Percentiles rank a stretch among this genome's conserved stretches.
Evolutionary conservation across 2,329 filamentous ascomycete genomes (phyloP).

Genomic region (Sarocladiaceae sp.): DNA sequence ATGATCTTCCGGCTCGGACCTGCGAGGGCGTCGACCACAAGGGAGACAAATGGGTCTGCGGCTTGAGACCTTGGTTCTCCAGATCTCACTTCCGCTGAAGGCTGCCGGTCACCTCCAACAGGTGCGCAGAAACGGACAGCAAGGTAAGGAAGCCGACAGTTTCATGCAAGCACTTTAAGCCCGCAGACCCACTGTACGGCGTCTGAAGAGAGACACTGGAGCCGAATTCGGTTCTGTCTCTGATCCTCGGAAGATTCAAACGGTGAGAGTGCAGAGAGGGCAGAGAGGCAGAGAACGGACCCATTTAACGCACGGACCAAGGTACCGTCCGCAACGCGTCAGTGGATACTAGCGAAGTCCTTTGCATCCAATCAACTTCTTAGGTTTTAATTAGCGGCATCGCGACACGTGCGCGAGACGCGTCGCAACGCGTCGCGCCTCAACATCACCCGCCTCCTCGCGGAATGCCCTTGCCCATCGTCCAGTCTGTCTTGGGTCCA

Average conservation of each 20-base stretch:
- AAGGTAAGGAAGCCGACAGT: neutral
- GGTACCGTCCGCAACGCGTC: neutral
- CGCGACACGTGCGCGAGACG: slow-evolving; percentile 5
- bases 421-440: slow-evolving; percentile 3
- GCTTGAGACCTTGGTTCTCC: neutral
- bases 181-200: neutral
- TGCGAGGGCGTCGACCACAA: neutral
- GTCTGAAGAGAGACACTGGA: slow-evolving; percentile 3
- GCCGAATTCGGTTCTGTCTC: slow-evolving; percentile 3
- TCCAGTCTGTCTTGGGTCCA: neutral
- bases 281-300: neutral
- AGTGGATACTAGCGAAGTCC: neutral
- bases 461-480: neutral
- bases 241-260: neutral
- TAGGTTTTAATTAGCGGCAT: neutral
- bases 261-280: slow-evolving; percentile 1
- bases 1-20: neutral
- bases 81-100: no score
- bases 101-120: no score
- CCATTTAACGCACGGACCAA: slow-evolving; percentile 7
- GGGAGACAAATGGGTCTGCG: neutral
- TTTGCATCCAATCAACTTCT: neutral
- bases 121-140: neutral
- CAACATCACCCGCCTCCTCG: slow-evolving; percentile 5
- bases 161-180: slow-evolving; percentile 6